Conservation (phyloP, 768 basidiomycete genomes). For the Agaricus sinodeliciosus region DNA sequence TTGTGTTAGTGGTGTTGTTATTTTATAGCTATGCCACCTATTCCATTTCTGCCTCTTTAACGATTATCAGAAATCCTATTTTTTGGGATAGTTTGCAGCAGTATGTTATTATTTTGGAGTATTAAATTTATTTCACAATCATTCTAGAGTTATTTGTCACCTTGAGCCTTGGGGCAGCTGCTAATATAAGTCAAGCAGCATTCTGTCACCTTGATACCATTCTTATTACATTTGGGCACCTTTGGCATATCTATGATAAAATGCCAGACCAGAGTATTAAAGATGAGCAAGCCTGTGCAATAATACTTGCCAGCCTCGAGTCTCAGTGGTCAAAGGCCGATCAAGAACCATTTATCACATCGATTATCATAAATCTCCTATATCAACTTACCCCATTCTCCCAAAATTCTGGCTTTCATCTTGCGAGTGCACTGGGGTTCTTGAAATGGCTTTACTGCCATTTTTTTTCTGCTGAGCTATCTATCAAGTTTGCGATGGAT, state of each 20-base stretch:
- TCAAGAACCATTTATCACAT: conserved; percentile 13
- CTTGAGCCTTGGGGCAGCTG: conserved; percentile 5
- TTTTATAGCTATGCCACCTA: too few relatives aligned
- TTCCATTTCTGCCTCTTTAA: too few relatives aligned
- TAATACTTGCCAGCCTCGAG: conserved; percentile 14
- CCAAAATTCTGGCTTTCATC: background rate
- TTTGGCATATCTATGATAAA: background rate
- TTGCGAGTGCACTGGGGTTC: background rate
- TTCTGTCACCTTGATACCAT: conserved; percentile 7
- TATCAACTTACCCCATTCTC: background rate
- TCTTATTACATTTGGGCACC: conserved; percentile 6
- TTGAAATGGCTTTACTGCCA: background rate
- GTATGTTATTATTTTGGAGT: conserved; percentile 1
- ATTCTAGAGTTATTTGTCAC: background rate
- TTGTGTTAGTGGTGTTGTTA: too few relatives aligned
- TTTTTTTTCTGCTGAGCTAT: background rate
- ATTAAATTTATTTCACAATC: too few relatives aligned
- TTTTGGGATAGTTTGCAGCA: conserved; percentile 10
- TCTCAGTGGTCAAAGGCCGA: conserved; percentile 14
- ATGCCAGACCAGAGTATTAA: background rate
- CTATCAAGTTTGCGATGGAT: background rate
- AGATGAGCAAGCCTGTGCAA: background rate
- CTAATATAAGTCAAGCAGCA: background rate
- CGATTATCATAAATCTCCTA: conserved; percentile 13
- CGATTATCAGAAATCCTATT: conserved; percentile 2